These are phyloP conservation scores for Calocybe cyanea DNA, from an alignment of 768 basidiomycete genomes.

Conservation along the genomic window DNA sequence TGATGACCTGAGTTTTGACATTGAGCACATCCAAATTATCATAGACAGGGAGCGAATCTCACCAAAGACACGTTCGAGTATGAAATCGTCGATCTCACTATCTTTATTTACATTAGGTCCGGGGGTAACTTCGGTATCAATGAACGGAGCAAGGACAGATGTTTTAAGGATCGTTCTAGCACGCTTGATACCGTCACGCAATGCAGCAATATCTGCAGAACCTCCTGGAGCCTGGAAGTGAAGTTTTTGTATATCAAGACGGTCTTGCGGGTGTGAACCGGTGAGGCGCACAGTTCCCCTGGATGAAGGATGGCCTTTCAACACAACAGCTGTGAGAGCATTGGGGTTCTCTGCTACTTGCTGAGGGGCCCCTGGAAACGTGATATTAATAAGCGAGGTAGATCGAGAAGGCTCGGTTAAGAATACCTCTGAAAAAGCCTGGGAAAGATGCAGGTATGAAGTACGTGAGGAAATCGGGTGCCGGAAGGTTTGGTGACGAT, in stretches of 20 bases:
- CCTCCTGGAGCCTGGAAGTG: conserved; percentile 25
- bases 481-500: conserved; percentile 17
- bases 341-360: conserved; percentile 19
- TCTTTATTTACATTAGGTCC: conserved; percentile 16
- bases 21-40: too few species aligned
- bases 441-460: conserved; percentile 21
- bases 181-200: conserved; percentile 22
- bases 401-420: not conserved
- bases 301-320: conserved; percentile 26
- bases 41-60: not conserved
- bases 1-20: too few species aligned
- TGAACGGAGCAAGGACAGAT: conserved; percentile 14
- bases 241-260: conserved; percentile 24
- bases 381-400: not conserved
- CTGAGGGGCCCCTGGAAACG: conserved; percentile 18
- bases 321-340: conserved; percentile 21
- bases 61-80: conserved; percentile 24
- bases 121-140: conserved; percentile 20
- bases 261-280: conserved; percentile 26
- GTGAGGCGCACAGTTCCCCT: conserved; percentile 27
- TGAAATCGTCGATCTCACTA: conserved; percentile 22
- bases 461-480: conserved; percentile 26
- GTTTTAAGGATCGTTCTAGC: conserved; percentile 18
- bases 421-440: conserved; percentile 25
- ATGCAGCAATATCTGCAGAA: conserved; percentile 20